Base-by-base conservation (phyloP, 1,139 yeast species). In the Kodamaea anthophila region DNA sequence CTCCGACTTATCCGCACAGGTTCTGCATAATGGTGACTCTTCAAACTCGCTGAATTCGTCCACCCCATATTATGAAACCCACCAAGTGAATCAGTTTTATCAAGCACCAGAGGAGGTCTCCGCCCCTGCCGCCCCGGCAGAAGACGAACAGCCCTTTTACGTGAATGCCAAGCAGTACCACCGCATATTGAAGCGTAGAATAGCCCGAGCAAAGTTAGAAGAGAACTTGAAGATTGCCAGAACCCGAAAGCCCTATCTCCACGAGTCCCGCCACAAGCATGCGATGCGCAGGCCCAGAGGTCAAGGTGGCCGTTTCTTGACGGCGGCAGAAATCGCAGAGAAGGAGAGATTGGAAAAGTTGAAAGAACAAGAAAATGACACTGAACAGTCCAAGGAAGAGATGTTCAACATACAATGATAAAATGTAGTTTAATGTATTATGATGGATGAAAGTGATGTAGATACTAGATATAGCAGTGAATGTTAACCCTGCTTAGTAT, bases 251-350 rank as follows among this genome's bases (percentile, higher is more conserved):
- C 98, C 98, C 3, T 93, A 93, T 53, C 60, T 93, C 32, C 99
- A 93, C 53, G 98, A 93, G 56, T 86, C 96, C 11, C 74, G 99
- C 46, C 99, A 93, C 56, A 91, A 91, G 54, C 99, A 93, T 55
- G 99, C 99, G 13, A 91, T 93, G 98, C 73, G 98, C 51, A 74
- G 99, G 55, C 98, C 98, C 10, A 74, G 99, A 47, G 99, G 99
- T 16, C 97, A 91, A 58, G 98, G 98, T 18, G 99, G 99, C 3
- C 66, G 98, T 38, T 93, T 93, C 47, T 61, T 93, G 40, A 91
- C 98, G 1, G 96, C 97, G 5, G 94, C 95, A 4, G 98, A 93
- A 51, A 88, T 91, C 37, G 96, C 94, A 15, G 93, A 87, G 56
- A 70, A 76, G 48, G 93, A 81, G 30, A 58, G 77, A 33, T 56